Evolutionary conservation across 1,139 yeast genomes (phyloP).

Genomic region (Candida sanyaensis): DNA sequence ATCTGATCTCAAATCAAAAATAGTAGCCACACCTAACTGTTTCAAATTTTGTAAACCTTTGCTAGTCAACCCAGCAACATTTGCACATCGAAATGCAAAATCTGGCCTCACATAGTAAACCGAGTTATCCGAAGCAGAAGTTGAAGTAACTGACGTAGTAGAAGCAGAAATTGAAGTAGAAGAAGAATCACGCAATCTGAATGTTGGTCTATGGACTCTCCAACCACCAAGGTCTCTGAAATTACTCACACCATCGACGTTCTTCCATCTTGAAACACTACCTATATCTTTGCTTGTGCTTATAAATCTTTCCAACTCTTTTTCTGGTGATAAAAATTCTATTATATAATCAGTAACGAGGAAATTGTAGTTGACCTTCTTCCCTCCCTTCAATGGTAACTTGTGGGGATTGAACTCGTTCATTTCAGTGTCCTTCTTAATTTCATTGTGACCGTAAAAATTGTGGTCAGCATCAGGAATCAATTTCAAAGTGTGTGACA

Average conservation of each 20-base stretch:
- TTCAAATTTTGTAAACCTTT: conserved; percentile 44
- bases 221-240: conserved; percentile 86
- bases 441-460: conserved; percentile 55
- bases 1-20: conserved; percentile 72
- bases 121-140: conserved; percentile 5
- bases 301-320: conserved; percentile 56
- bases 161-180: no score
- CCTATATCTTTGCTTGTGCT: conserved; percentile 38
- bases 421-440: conserved; percentile 28
- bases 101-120: conserved; percentile 54
- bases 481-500: conserved; percentile 55
- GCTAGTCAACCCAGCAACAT: conserved; percentile 50
- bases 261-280: conserved; percentile 54
- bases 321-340: conserved; percentile 52
- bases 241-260: conserved; percentile 67
- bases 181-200: conserved; percentile 12
- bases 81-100: conserved; percentile 64
- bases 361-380: conserved; percentile 56
- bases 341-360: conserved; percentile 54
- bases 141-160: no score
- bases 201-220: conserved; percentile 40
- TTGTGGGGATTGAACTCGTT: conserved; percentile 36
- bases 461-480: conserved; percentile 80
- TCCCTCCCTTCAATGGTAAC: conserved; percentile 45
- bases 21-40: conserved; percentile 50